phyloP scores from a whole-genome alignment of 257 asterid species.

The Capsicum baccatum region DNA sequence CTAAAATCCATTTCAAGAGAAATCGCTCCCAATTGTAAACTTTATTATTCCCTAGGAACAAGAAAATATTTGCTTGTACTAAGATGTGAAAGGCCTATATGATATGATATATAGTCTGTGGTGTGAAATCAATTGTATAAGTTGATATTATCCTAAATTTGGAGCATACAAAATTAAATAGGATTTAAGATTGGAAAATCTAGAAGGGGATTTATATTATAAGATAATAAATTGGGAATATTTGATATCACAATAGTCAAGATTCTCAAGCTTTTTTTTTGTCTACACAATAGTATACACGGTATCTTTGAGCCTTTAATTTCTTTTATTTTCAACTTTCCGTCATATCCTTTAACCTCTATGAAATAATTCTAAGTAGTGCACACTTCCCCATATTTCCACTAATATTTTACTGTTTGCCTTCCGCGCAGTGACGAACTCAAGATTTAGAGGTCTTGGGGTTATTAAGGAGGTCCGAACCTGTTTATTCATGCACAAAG shows the following conservation, averaged over 20 bases:
- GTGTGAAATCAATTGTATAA: slow-evolving; percentile 9
- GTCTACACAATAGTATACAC: background rate
- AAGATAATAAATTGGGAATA: slow-evolving; percentile 17
- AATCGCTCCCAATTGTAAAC: fast-evolving
- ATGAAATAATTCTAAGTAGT: background rate
- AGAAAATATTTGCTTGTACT: background rate
- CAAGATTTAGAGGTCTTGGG: too few relatives aligned
- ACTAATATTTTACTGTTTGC: background rate
- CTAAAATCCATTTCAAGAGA: background rate
- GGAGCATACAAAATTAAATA: background rate
- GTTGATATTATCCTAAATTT: slow-evolving; percentile 18
- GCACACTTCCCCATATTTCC: slow-evolving; percentile 4
- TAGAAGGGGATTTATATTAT: background rate
- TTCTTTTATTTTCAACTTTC: background rate
- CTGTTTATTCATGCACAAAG: too few relatives aligned
- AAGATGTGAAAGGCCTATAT: slow-evolving; percentile 1
- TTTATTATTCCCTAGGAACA: background rate
- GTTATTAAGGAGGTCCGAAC: too few relatives aligned
- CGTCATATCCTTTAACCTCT: slow-evolving; percentile 25
- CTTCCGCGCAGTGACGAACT: too few relatives aligned
- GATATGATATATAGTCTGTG: background rate
- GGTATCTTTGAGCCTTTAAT: slow-evolving; percentile 3
- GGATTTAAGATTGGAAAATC: slow-evolving; percentile 3
- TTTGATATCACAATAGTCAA: slow-evolving; percentile 22
- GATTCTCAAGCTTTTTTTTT: slow-evolving; percentile 23